Percentiles rank a stretch among this genome's conserved stretches.
Evolutionary conservation across 2,329 filamentous ascomycete genomes (phyloP).

Genomic region (Ramularia endophylla): DNA sequence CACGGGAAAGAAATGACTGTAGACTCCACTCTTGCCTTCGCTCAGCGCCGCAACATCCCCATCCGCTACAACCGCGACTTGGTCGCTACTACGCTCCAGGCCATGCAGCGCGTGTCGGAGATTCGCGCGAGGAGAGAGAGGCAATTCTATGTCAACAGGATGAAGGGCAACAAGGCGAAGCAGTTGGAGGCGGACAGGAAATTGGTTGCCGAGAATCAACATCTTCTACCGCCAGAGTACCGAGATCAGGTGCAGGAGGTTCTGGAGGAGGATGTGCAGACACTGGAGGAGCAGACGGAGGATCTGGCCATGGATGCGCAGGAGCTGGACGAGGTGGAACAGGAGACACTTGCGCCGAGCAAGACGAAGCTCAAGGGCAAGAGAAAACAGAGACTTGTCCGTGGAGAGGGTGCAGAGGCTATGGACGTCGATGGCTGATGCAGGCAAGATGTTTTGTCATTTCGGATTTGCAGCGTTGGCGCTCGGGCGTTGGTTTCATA

Average conservation of each 20-base stretch:
- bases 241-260: constrained; percentile 42
- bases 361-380: constrained; percentile 34
- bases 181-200: constrained; percentile 76
- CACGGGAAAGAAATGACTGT: constrained; percentile 83
- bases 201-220: constrained; percentile 85
- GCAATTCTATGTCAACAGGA: constrained; percentile 88
- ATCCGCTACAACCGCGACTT: constrained; percentile 94
- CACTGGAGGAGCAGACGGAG: constrained; percentile 52
- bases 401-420: constrained; percentile 38
- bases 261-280: constrained; percentile 54
- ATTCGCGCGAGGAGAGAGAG: constrained; percentile 78
- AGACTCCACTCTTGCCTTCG: constrained; percentile 89
- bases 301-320: constrained; percentile 40
- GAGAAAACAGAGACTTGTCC: constrained; percentile 43
- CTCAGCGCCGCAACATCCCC: constrained; percentile 86
- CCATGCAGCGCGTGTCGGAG: constrained; percentile 86
- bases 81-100: constrained; percentile 77
- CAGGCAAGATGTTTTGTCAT: neutral
- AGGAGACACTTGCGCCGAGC: constrained; percentile 30
- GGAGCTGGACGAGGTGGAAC: constrained; percentile 37
- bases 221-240: constrained; percentile 66
- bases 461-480: constrained; percentile 4
- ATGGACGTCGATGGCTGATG: constrained; percentile 36
- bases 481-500: constrained; percentile 2
- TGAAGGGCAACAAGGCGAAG: constrained; percentile 82